A percentile compares a stretch with the other conserved stretches of the same genome.
Evolutionary conservation across 75 land plant species (phyloP).

Genomic region (Larix kaempferi): DNA sequence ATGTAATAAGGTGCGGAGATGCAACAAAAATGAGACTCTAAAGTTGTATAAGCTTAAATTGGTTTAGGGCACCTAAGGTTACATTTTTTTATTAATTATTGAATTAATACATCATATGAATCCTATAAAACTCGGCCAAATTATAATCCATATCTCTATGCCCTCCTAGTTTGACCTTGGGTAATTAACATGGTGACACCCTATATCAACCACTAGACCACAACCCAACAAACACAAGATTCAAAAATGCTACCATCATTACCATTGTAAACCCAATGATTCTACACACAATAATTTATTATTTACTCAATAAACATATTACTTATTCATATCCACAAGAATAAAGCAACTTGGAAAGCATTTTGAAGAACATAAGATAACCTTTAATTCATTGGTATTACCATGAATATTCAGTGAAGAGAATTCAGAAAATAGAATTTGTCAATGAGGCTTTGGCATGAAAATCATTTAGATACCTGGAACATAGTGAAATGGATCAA

Average conservation of each 20-base stretch:
- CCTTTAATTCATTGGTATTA: background rate
- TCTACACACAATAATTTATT: background rate
- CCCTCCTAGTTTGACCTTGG: too few species aligned
- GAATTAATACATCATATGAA: too few species aligned
- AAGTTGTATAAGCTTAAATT: background rate
- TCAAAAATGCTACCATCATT: too few species aligned
- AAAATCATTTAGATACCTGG: constrained; percentile 33
- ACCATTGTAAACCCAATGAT: too few species aligned
- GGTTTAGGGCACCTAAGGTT: background rate
- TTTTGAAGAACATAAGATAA: constrained; percentile 14
- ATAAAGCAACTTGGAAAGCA: constrained; percentile 33
- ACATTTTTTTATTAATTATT: too few species aligned
- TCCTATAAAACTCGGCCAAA: too few species aligned
- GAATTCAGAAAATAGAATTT: background rate
- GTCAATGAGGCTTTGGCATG: background rate
- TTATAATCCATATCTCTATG: too few species aligned
- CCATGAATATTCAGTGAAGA: background rate
- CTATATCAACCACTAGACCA: too few species aligned
- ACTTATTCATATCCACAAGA: constrained; percentile 38
- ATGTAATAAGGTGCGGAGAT: background rate
- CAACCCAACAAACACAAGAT: too few species aligned
- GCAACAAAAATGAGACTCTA: background rate
- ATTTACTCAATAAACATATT: background rate
- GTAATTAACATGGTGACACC: too few species aligned
- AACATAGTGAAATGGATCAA: constrained; percentile 56